Conservation (phyloP, 1,284 basidiomycete genomes). For the Rhodotorula sp. region DNA sequence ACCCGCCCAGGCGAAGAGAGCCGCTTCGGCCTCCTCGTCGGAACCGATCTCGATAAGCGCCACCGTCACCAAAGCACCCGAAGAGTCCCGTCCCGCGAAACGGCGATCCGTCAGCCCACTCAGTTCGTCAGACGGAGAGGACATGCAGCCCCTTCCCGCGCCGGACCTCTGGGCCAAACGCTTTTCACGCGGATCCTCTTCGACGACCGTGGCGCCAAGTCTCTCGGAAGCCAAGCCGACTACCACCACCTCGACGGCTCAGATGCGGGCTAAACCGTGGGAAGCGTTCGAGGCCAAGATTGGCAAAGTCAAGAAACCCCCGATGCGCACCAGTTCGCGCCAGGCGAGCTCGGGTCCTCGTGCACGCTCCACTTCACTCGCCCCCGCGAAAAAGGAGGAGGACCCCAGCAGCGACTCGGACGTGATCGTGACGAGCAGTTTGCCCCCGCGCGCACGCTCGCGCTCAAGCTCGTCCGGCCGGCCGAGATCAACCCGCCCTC, state of each 20-base stretch:
- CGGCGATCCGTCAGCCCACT: not conserved
- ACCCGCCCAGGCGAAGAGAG: constrained; percentile 15
- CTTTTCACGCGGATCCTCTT: not conserved
- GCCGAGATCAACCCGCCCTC: constrained; percentile 20
- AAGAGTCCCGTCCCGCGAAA: not conserved
- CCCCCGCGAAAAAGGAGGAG: constrained; percentile 17
- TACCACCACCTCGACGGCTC: not conserved
- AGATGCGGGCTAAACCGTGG: constrained; percentile 15
- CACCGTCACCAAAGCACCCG: no score
- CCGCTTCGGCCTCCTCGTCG: not conserved
- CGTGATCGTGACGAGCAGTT: not conserved
- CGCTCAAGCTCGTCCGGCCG: not conserved
- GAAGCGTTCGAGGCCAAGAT: constrained; percentile 3
- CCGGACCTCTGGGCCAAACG: not conserved
- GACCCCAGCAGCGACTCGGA: constrained; percentile 1
- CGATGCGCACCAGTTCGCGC: not conserved
- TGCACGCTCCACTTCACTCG: constrained; percentile 40
- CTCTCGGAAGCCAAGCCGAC: not conserved
- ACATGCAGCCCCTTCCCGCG: not conserved
- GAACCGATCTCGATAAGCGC: not conserved
- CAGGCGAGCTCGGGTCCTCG: not conserved
- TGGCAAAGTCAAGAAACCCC: not conserved
- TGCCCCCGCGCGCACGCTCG: no score
- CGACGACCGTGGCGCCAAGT: not conserved
- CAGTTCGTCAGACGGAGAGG: not conserved